Evolutionary conservation across 2,329 filamentous ascomycete species (phyloP).

Genomic region (Monosporascus cannonballus): DNA sequence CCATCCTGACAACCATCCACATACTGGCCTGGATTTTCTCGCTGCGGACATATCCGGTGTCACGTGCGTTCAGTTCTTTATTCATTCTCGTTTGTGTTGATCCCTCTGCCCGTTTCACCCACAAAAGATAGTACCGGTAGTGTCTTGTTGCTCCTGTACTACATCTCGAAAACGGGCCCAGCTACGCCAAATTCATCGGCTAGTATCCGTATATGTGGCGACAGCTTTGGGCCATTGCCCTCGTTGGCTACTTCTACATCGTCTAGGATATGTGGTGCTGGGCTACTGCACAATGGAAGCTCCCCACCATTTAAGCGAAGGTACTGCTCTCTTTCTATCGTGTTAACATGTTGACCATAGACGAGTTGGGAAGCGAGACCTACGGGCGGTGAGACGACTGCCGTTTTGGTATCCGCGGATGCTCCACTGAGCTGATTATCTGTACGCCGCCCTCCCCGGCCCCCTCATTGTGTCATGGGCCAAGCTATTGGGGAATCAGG

Average conservation of each 20-base stretch:
- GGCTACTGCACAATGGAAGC: slow-evolving; percentile 39
- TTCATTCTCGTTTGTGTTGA: neutral
- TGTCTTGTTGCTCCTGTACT: slow-evolving; percentile 40
- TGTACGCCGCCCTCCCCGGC: too few relatives aligned
- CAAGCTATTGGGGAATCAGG: too few relatives aligned
- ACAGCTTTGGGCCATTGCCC: slow-evolving; percentile 2
- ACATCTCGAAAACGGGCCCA: slow-evolving; percentile 33
- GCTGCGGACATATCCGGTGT: neutral
- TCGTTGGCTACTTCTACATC: slow-evolving; percentile 6
- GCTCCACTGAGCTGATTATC: too few relatives aligned
- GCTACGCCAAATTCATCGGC: slow-evolving; percentile 39
- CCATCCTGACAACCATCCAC: slow-evolving; percentile 1
- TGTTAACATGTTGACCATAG: too few relatives aligned
- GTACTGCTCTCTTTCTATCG: too few relatives aligned
- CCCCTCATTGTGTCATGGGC: too few relatives aligned
- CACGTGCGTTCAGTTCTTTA: slow-evolving; percentile 6
- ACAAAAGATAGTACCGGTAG: slow-evolving; percentile 20
- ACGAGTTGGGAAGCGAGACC: too few relatives aligned
- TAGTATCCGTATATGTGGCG: slow-evolving; percentile 26
- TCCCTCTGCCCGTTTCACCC: neutral
- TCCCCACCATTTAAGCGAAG: neutral
- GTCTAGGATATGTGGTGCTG: slow-evolving; percentile 3
- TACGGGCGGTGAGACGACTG: too few relatives aligned
- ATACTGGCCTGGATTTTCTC: slow-evolving; percentile 1
- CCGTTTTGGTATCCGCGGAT: too few relatives aligned